Evolutionary conservation across 176 grass and related monocot species (phyloP), one percentile per base, ranked within the genome.

Genomic region (Lolium perenne): DNA sequence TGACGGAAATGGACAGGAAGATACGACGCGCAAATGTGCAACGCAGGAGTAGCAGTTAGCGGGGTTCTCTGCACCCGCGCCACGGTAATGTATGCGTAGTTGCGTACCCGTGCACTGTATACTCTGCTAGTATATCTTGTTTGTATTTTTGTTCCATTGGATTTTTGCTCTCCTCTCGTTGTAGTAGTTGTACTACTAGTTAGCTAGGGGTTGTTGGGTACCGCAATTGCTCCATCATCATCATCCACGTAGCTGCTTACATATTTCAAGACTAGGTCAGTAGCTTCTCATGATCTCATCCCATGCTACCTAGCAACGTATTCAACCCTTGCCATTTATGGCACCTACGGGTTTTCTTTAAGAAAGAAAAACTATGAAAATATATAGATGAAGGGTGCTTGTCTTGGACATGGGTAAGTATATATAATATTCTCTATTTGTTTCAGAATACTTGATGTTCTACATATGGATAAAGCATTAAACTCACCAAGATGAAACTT

Each of bases 131-230:
- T 25, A 61, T 83, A 51, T 78, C 62, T 13, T 82, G 48, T 14
- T 78, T 88, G 86, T 83, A 61, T 63, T 83, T 69, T 88, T 58
- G 49, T 51, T n/a, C 71, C 45, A 40, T 83, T 88, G 71, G 86
- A 83, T 22, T 10, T 76, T 23, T 77, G 80, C 73, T 77, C 61
- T 32, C 7, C 11, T 67, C 68, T 53, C 58, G 5, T 57, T 43
- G 12, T 68, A 16, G 7, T 38, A 40, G 26, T 15, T 2, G 32
- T 13, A 25, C 5, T 50, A 26, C 5, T 50, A 26, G 62, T 40
- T 78, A 26, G 62, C 26, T 77, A 77, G 16, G 80, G 82, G 79
- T 77, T 57, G 11, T 57, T 77, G 51, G 74, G 53, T 40, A 55
- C 75, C 54, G 21, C 75, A 38, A 29, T 75, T 54, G 22, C 71